Percentiles rank a stretch among this genome's conserved stretches.
Conservation (phyloP, 306 rosid species). For the Ochetophila trinervis region DNA sequence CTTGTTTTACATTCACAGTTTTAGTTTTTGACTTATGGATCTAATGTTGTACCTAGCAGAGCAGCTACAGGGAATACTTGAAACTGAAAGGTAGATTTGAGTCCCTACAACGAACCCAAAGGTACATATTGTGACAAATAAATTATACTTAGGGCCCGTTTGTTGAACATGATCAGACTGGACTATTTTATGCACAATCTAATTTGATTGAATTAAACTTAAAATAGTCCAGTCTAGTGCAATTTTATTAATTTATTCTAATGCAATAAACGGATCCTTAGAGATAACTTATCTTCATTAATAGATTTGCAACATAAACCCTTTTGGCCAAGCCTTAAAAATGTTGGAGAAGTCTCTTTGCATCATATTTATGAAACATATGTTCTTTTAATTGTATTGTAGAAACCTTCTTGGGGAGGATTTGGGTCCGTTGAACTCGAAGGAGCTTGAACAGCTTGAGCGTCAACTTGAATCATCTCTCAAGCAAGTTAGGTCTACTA, state of each 20-base stretch:
- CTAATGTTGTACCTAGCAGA: slow-evolving; percentile 46
- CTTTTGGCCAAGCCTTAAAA: too few relatives aligned
- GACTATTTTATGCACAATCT: too few relatives aligned
- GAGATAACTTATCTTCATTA: too few relatives aligned
- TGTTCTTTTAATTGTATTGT: slow-evolving; percentile 7
- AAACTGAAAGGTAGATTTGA: slow-evolving; percentile 82
- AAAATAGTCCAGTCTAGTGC: too few relatives aligned
- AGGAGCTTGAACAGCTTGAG: slow-evolving; percentile 96
- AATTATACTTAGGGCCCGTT: too few relatives aligned
- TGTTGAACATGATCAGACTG: too few relatives aligned
- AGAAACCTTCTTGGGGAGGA: slow-evolving; percentile 97
- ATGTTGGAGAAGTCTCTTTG: too few relatives aligned
- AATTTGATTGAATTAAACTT: too few relatives aligned
- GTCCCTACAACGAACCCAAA: slow-evolving; percentile 87
- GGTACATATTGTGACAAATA: slow-evolving; percentile 41
- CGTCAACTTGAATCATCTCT: slow-evolving; percentile 84
- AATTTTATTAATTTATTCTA: too few relatives aligned
- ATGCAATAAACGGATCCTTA: too few relatives aligned
- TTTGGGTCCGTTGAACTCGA: slow-evolving; percentile 77
- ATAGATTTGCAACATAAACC: too few relatives aligned
- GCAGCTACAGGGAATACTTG: slow-evolving; percentile 85
- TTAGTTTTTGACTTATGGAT: slow-evolving; percentile 1
- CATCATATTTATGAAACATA: background rate
- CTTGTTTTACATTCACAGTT: background rate
- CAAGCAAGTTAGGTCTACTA: slow-evolving; percentile 81